phyloP scores from a whole-genome alignment of 2,329 filamentous ascomycete species.

The Elsinoe batatas region DNA sequence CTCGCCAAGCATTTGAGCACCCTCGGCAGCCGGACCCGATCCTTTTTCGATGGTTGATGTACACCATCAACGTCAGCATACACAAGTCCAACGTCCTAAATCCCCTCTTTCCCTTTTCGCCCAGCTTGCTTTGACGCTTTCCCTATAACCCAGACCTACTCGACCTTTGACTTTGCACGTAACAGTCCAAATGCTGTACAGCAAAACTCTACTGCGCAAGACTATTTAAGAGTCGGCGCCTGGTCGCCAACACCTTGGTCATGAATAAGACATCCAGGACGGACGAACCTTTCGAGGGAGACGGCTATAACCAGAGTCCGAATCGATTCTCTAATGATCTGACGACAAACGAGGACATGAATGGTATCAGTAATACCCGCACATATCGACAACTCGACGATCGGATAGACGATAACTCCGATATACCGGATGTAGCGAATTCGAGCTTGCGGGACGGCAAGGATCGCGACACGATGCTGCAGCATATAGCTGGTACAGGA shows the following conservation, averaged over 20 bases:
- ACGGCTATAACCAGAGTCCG: constrained; percentile 52
- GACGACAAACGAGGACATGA: constrained; percentile 53
- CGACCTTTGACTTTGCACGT: not conserved
- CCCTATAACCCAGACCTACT: not conserved
- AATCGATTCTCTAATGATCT: constrained; percentile 47
- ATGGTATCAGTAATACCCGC: constrained; percentile 49
- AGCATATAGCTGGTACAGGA: not conserved
- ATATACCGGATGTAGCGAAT: constrained; percentile 21
- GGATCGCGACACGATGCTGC: not conserved
- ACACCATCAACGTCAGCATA: not conserved
- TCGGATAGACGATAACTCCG: constrained; percentile 23
- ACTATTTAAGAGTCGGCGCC: not conserved
- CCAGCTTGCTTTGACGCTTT: not conserved
- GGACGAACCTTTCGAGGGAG: constrained; percentile 43
- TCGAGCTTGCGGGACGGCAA: constrained; percentile 3
- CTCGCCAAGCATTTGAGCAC: not conserved
- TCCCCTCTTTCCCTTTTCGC: not conserved
- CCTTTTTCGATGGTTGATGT: not conserved
- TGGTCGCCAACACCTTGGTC: not conserved
- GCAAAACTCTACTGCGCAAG: not conserved
- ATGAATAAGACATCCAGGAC: constrained; percentile 60
- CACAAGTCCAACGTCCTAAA: not conserved
- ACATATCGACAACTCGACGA: constrained; percentile 35
- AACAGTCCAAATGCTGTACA: not conserved
- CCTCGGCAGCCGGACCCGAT: not conserved